These are phyloP conservation scores for Aspergillus sp. DNA, from an alignment of 2,329 filamentous ascomycete species.

Conservation along the genomic window DNA sequence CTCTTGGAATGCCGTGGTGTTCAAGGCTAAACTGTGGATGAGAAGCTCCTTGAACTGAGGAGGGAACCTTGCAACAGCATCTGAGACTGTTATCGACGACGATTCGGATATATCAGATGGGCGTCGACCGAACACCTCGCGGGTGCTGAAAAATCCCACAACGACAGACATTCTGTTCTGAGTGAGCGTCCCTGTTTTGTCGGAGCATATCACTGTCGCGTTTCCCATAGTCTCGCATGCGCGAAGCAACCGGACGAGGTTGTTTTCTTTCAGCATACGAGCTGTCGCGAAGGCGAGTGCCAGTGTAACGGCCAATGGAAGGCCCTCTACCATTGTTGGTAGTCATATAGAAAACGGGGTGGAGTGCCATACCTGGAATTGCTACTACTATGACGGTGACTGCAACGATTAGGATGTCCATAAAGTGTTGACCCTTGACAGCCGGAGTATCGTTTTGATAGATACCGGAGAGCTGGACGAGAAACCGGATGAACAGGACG, in stretches of 20 bases:
- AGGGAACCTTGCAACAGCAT: conserved; percentile 32
- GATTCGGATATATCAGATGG: conserved; percentile 55
- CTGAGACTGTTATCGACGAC: conserved; percentile 41
- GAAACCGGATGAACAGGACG: conserved; percentile 81
- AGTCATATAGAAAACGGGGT: not conserved
- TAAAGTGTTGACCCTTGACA: conserved; percentile 74
- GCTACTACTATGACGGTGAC: conserved; percentile 79
- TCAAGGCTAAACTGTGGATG: conserved; percentile 44
- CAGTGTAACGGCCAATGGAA: conserved; percentile 73
- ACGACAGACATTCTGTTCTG: conserved; percentile 77
- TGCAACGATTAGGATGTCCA: conserved; percentile 76
- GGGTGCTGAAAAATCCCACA: conserved; percentile 65
- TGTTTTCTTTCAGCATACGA: conserved; percentile 75
- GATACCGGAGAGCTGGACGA: conserved; percentile 64
- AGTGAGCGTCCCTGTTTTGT: conserved; percentile 74
- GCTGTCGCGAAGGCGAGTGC: conserved; percentile 75
- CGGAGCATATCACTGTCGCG: conserved; percentile 76
- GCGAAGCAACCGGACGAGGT: conserved; percentile 72
- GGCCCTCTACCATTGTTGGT: conserved; percentile 54
- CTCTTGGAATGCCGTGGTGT: conserved; percentile 74
- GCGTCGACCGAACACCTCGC: conserved; percentile 48
- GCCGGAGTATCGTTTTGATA: conserved; percentile 53
- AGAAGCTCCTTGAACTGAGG: conserved; percentile 35
- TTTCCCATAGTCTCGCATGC: conserved; percentile 82
- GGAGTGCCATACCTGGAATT: conserved; percentile 53